Conservation (phyloP, 192 early-diverging fungal genomes). For the Backusella liffmaniae region DNA sequence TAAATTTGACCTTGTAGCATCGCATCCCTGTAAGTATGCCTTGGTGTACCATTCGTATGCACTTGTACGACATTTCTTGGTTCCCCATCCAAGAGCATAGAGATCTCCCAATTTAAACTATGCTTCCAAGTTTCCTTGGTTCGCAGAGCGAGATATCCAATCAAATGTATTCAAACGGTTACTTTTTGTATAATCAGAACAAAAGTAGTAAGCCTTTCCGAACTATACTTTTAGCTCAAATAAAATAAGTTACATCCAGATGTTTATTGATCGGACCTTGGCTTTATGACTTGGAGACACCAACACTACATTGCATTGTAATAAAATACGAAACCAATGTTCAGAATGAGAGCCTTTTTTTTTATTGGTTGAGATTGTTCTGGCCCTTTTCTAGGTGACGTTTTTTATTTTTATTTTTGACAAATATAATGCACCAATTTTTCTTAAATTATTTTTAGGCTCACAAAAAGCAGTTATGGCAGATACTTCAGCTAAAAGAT, state of each 20-base stretch:
- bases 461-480: neutral
- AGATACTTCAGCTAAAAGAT: neutral
- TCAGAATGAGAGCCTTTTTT: neutral
- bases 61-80: too few relatives aligned
- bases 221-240: too few relatives aligned
- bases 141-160: too few relatives aligned
- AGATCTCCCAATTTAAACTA: too few relatives aligned
- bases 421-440: neutral
- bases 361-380: neutral
- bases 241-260: too few relatives aligned
- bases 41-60: neutral
- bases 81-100: too few relatives aligned
- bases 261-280: too few relatives aligned
- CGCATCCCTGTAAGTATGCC: neutral
- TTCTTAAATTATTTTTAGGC: neutral
- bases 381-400: neutral
- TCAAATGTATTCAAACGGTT: too few relatives aligned
- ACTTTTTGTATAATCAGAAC: too few relatives aligned
- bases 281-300: too few relatives aligned
- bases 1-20: neutral
- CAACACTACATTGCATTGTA: neutral
- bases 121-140: too few relatives aligned
- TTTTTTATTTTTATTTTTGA: neutral
- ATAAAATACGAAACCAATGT: neutral
- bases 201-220: too few relatives aligned